A percentile compares a stretch with the other conserved stretches of the same genome.
These are phyloP conservation scores for Colletotrichum endophyticum DNA, from an alignment of 2,329 filamentous ascomycete species.

Conservation along the genomic window DNA sequence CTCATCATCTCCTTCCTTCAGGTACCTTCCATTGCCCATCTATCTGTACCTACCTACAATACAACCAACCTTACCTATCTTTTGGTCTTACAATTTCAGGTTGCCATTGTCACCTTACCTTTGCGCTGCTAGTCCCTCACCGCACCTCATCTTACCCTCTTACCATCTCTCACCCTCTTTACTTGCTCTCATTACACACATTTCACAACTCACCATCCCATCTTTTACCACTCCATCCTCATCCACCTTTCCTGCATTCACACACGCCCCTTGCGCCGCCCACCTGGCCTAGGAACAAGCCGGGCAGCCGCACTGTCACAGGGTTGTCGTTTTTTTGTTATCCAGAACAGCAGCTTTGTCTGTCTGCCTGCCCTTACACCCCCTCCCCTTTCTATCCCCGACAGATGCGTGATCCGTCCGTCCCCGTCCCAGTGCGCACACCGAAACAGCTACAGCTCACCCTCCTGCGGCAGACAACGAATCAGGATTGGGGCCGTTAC, in stretches of 20 bases:
- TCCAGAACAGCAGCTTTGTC: conserved; percentile 29
- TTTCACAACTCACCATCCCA: background rate
- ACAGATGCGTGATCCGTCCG: conserved; percentile 37
- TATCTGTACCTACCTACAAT: background rate
- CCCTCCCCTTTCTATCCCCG: conserved; percentile 29
- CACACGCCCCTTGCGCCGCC: background rate
- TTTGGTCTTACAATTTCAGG: background rate
- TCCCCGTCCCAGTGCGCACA: conserved; percentile 26
- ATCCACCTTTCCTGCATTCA: background rate
- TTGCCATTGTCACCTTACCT: background rate
- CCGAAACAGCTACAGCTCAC: conserved; percentile 30
- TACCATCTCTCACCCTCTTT: background rate
- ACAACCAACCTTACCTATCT: background rate
- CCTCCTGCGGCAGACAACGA: conserved; percentile 36
- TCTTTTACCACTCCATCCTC: background rate
- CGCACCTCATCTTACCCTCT: background rate
- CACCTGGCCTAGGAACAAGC: background rate
- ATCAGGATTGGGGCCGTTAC: conserved; percentile 32
- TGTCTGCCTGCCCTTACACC: conserved; percentile 26
- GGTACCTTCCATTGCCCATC: background rate
- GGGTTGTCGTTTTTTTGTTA: background rate
- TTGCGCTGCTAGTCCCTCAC: background rate
- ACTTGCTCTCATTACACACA: background rate
- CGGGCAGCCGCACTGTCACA: background rate
- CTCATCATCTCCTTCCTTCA: background rate